Percentiles rank a stretch among this genome's conserved stretches.
Evolutionary conservation across 2,329 filamentous ascomycete species (phyloP).

Genomic region (Colletotrichum trifolii): DNA sequence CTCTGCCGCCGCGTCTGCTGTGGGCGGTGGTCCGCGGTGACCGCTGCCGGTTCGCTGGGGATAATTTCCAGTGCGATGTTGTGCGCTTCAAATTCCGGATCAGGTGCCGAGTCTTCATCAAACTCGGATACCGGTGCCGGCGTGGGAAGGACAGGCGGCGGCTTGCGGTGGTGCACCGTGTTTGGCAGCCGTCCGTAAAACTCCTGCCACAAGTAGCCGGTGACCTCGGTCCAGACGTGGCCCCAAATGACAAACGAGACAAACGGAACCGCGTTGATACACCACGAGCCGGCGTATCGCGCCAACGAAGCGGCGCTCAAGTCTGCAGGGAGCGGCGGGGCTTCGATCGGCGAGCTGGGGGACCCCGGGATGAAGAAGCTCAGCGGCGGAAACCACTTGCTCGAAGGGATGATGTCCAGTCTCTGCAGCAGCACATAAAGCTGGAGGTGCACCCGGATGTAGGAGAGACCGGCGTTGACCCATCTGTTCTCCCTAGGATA

Average conservation of each 20-base stretch:
- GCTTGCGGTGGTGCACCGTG: slow-evolving; percentile 46
- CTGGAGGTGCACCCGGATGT: slow-evolving; percentile 62
- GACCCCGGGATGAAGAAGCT: slow-evolving; percentile 68
- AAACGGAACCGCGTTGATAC: slow-evolving; percentile 59
- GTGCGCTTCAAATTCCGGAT: slow-evolving; percentile 17
- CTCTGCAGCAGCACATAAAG: slow-evolving; percentile 65
- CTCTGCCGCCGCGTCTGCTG: too few species aligned
- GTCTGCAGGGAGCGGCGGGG: slow-evolving; percentile 55
- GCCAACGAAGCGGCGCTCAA: slow-evolving; percentile 52
- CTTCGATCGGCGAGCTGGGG: slow-evolving; percentile 59
- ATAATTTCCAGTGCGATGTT: slow-evolving; percentile 4
- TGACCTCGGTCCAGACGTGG: slow-evolving; percentile 49
- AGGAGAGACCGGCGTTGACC: slow-evolving; percentile 43
- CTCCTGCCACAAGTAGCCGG: slow-evolving; percentile 49
- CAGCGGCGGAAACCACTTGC: slow-evolving; percentile 54
- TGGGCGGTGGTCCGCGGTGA: too few species aligned
- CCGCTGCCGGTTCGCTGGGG: background rate
- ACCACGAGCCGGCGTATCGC: slow-evolving; percentile 55
- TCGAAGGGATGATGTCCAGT: slow-evolving; percentile 57
- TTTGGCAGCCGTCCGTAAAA: slow-evolving; percentile 55
- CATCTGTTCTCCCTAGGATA: slow-evolving; percentile 34
- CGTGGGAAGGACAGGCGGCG: slow-evolving; percentile 37
- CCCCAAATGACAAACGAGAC: slow-evolving; percentile 57
- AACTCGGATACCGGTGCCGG: slow-evolving; percentile 34
- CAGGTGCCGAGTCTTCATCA: background rate